Evolutionary conservation across 306 rosid species (phyloP).

Genomic region (Mimosa pudica): DNA sequence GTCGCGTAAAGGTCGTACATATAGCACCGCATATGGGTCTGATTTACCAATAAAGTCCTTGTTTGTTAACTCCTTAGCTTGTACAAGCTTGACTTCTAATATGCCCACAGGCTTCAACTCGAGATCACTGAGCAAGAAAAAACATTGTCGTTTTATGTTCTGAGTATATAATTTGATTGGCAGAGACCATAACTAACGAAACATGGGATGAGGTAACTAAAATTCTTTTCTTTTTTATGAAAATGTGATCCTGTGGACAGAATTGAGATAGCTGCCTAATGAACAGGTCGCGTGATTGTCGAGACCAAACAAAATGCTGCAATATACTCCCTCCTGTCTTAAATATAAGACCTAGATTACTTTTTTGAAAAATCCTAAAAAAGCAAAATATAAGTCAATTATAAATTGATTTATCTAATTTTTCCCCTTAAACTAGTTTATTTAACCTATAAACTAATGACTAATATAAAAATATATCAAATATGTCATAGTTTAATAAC

Average conservation of each 20-base stretch:
- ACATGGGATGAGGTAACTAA: constrained; percentile 9
- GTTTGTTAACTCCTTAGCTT: constrained; percentile 91
- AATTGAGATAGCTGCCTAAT: constrained; percentile 6
- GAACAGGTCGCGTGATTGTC: constrained; percentile 8
- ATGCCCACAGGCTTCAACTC: constrained; percentile 93
- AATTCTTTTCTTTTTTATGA: neutral
- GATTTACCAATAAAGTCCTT: constrained; percentile 95
- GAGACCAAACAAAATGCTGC: constrained; percentile 18
- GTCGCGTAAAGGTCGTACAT: constrained; percentile 74
- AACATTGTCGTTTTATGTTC: constrained; percentile 25
- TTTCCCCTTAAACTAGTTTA: too few species aligned
- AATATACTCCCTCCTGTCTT: neutral
- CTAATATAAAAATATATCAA: too few species aligned
- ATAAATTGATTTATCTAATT: too few species aligned
- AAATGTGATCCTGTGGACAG: constrained; percentile 9
- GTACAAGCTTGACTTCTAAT: constrained; percentile 97
- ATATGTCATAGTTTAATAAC: too few species aligned
- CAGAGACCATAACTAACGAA: constrained; percentile 37
- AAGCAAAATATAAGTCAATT: too few species aligned
- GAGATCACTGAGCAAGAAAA: constrained; percentile 69
- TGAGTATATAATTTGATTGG: constrained; percentile 25
- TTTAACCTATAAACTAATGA: too few species aligned
- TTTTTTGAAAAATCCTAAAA: too few species aligned
- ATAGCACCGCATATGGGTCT: constrained; percentile 84
- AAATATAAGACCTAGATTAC: too few species aligned